Percentiles rank a stretch among this genome's conserved stretches.
Conservation (phyloP, 768 basidiomycete species). For the Megacollybia marginata region DNA sequence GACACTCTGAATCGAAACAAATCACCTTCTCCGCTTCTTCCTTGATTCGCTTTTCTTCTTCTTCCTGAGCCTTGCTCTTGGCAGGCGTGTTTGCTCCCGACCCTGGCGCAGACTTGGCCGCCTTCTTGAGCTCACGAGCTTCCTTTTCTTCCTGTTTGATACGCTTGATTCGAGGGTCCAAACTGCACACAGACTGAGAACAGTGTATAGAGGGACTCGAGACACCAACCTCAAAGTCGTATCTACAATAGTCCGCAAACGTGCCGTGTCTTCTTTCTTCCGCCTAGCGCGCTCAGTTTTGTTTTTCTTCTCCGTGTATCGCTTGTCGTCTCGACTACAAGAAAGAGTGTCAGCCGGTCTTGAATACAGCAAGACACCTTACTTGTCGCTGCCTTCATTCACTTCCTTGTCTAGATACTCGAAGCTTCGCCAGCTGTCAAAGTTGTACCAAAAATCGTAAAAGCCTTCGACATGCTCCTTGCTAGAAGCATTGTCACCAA, state of each 20-base stretch:
- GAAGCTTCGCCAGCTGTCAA: slow-evolving; percentile 97
- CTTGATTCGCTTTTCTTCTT: slow-evolving; percentile 74
- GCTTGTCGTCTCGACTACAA: slow-evolving; percentile 90
- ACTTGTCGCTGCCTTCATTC: slow-evolving; percentile 96
- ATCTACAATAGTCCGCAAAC: slow-evolving; percentile 83
- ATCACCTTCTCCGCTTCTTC: slow-evolving; percentile 80
- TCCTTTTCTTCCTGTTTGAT: slow-evolving; percentile 97
- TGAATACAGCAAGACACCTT: slow-evolving; percentile 16
- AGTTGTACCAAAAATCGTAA: slow-evolving; percentile 99
- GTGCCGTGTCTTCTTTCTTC: slow-evolving; percentile 96
- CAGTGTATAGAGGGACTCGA: neutral
- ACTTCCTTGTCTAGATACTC: slow-evolving; percentile 98
- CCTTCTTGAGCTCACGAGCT: slow-evolving; percentile 87
- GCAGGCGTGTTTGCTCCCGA: slow-evolving; percentile 39
- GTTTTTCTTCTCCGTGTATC: slow-evolving; percentile 99
- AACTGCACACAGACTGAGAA: slow-evolving; percentile 16
- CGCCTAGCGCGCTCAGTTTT: slow-evolving; percentile 90
- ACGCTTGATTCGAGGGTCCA: slow-evolving; percentile 94
- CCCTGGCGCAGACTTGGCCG: slow-evolving; percentile 31
- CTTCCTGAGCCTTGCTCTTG: slow-evolving; percentile 62
- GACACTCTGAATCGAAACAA: slow-evolving; percentile 6
- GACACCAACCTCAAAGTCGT: slow-evolving; percentile 49
- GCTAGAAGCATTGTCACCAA: slow-evolving; percentile 63
- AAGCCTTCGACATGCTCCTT: slow-evolving; percentile 86
- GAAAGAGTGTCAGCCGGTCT: slow-evolving; percentile 6